Evolutionary conservation across 2,329 filamentous ascomycete species (phyloP).

Genomic region (Cladophialophora yegresii): DNA sequence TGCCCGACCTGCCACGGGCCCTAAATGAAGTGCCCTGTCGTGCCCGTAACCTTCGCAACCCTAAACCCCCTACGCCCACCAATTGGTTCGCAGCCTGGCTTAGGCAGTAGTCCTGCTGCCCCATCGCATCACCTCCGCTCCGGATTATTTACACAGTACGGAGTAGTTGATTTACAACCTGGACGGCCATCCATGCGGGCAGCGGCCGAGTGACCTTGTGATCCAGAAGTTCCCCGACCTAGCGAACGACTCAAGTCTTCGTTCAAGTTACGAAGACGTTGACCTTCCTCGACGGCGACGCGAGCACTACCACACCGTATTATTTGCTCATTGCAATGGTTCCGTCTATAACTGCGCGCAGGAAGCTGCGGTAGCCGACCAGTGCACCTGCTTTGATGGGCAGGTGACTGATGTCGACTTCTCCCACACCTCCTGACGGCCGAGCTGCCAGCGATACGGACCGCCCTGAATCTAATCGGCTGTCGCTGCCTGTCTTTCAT

Average conservation of each 20-base stretch:
- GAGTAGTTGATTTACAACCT: neutral
- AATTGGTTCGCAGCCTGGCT: neutral
- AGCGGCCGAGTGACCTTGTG: neutral
- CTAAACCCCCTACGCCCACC: neutral
- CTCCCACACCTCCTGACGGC: conserved; percentile 23
- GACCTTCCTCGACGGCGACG: neutral
- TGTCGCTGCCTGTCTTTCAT: conserved; percentile 29
- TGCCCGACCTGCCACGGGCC: too few species aligned
- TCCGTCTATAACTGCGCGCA: conserved; percentile 19
- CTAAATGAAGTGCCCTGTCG: too few species aligned
- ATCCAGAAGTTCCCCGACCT: conserved; percentile 1
- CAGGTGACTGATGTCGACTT: conserved; percentile 34
- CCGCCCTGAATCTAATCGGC: conserved; percentile 13
- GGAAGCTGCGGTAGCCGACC: conserved; percentile 30
- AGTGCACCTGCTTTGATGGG: conserved; percentile 28
- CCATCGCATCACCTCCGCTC: neutral
- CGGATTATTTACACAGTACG: too few species aligned
- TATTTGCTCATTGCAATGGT: conserved; percentile 23
- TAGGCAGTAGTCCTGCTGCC: neutral
- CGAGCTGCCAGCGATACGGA: conserved; percentile 21
- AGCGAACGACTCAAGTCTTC: neutral
- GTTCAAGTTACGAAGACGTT: neutral
- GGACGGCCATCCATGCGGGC: neutral
- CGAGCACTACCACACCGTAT: neutral
- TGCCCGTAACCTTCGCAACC: neutral